Evolutionary conservation across 2,329 filamentous ascomycete genomes (phyloP).

Genomic region (Iodosphaeria phyllophila): DNA sequence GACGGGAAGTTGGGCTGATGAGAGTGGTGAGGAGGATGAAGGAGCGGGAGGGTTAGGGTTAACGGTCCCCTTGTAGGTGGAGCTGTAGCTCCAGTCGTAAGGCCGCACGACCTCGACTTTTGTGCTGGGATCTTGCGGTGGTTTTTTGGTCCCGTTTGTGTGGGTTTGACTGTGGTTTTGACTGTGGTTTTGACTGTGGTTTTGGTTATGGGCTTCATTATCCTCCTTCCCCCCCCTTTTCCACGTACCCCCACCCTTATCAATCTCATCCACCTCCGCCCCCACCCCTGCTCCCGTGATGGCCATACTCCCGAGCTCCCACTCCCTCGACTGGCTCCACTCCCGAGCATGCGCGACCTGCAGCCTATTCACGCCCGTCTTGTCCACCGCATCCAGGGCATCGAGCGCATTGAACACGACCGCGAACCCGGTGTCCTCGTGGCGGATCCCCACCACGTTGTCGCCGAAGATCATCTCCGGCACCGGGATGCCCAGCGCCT

Average conservation of each 20-base stretch:
- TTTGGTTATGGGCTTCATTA: too few relatives aligned
- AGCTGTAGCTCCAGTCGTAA: constrained; percentile 97
- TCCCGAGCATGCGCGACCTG: constrained; percentile 83
- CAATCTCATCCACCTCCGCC: too few relatives aligned
- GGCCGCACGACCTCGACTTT: constrained; percentile 91
- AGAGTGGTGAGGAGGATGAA: too few relatives aligned
- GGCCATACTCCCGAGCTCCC: too few relatives aligned
- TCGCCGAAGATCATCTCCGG: constrained; percentile 99
- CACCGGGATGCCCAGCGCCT: constrained; percentile 63
- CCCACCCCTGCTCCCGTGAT: constrained; percentile 74
- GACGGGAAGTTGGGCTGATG: too few relatives aligned
- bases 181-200: too few relatives aligned
- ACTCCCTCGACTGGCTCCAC: constrained; percentile 53
- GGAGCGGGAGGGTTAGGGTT: constrained; percentile 6
- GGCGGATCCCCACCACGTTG: constrained; percentile 62
- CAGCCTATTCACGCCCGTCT: constrained; percentile 79
- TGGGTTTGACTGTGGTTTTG: too few relatives aligned
- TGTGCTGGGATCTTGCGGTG: too few relatives aligned
- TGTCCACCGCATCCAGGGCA: constrained; percentile 81
- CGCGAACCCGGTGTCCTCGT: constrained; percentile 57
- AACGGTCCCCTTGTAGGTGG: constrained; percentile 62
- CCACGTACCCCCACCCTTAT: too few relatives aligned
- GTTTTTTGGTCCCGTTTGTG: too few relatives aligned
- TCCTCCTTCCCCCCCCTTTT: too few relatives aligned
- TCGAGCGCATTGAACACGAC: constrained; percentile 72